These are phyloP conservation scores for Cercospora zeina DNA, from an alignment of 2,329 filamentous ascomycete species.

Conservation along the genomic window DNA sequence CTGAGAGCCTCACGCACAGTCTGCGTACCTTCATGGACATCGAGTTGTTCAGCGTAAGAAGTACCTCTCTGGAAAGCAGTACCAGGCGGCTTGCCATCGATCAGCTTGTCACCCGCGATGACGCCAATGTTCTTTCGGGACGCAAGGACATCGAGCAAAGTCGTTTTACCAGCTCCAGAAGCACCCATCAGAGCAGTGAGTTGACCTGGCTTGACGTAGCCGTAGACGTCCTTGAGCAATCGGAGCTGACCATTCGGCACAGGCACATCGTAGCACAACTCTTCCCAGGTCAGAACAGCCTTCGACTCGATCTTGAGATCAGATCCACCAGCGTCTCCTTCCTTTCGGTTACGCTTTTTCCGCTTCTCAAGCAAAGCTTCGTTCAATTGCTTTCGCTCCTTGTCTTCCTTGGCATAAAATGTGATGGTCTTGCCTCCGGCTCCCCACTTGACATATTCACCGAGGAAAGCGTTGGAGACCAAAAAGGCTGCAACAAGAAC, in stretches of 20 bases:
- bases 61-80: conserved; percentile 64
- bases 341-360: conserved; percentile 52
- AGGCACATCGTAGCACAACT: conserved; percentile 53
- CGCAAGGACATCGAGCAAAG: conserved; percentile 74
- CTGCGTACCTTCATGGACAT: conserved; percentile 62
- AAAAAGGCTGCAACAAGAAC: conserved; percentile 76
- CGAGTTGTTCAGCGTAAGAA: conserved; percentile 65
- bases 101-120: conserved; percentile 62
- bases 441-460: conserved; percentile 75
- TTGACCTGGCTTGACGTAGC: conserved; percentile 53
- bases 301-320: conserved; percentile 57
- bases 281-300: conserved; percentile 57
- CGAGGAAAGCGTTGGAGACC: conserved; percentile 71
- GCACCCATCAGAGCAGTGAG: conserved; percentile 55
- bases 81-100: conserved; percentile 57
- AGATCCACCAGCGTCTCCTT: conserved; percentile 46
- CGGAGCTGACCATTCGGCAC: conserved; percentile 49
- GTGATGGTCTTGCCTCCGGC: conserved; percentile 79
- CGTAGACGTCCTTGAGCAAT: conserved; percentile 50
- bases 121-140: conserved; percentile 65
- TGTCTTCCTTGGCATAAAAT: conserved; percentile 70
- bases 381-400: conserved; percentile 67
- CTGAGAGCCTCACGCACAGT: conserved; percentile 66
- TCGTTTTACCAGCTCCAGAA: conserved; percentile 79
- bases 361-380: conserved; percentile 61